Conservation (phyloP, 352 stramenopile species). For the Phytophthora citrophthora region DNA sequence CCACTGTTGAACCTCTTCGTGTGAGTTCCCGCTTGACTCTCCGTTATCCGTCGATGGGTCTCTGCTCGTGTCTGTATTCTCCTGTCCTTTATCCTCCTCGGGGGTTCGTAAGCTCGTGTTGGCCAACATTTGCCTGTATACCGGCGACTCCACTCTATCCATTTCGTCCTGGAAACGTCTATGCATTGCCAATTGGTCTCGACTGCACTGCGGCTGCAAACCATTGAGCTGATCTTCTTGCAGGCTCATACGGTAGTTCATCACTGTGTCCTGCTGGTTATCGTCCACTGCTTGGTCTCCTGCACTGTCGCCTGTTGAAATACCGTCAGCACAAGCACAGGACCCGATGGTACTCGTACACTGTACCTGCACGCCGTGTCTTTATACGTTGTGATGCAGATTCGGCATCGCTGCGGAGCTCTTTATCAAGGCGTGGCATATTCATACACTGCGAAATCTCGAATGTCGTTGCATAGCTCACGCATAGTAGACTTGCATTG, state of each 20-base stretch:
- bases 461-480: constrained; percentile 9
- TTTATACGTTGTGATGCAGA: background rate
- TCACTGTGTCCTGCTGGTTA: constrained; percentile 2
- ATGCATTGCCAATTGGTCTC: background rate
- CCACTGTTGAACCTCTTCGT: constrained; percentile 15
- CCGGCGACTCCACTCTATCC: background rate
- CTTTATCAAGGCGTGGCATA: constrained; percentile 12
- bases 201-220: background rate
- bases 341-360: background rate
- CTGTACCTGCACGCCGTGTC: background rate
- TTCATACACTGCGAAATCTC: background rate
- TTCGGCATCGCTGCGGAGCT: background rate
- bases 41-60: constrained; percentile 10
- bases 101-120: background rate
- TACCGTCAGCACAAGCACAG: constrained; percentile 12
- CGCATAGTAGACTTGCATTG: constrained; percentile 7
- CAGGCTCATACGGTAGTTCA: constrained; percentile 7
- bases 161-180: constrained; percentile 2
- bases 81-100: constrained; percentile 6
- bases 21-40: constrained; percentile 13
- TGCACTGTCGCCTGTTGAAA: background rate
- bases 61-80: constrained; percentile 1
- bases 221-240: constrained; percentile 2
- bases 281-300: constrained; percentile 4
- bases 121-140: constrained; percentile 1